Evolutionary conservation across 2,329 filamentous ascomycete species (phyloP).

Genomic region (Daldinia eschscholtzii): DNA sequence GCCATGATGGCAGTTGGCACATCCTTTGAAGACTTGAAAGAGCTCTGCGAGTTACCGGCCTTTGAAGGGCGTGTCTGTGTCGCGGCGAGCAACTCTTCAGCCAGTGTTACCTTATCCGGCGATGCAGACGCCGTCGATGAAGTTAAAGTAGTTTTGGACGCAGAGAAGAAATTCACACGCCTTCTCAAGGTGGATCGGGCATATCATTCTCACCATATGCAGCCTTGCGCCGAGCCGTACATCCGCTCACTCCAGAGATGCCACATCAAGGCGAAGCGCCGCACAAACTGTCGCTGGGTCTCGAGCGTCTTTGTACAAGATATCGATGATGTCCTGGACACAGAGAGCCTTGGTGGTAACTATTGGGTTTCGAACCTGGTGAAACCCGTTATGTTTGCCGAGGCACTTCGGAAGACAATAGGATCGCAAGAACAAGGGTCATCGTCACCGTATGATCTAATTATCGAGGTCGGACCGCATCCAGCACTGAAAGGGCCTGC

Average conservation of each 20-base stretch:
- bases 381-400: conserved; percentile 1
- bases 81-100: conserved; percentile 42
- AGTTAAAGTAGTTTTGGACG: conserved; percentile 4
- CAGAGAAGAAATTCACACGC: conserved; percentile 16
- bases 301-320: conserved; percentile 1
- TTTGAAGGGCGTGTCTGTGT: conserved; percentile 33
- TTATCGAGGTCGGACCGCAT: conserved; percentile 55
- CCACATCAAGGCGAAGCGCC: neutral
- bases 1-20: conserved; percentile 60
- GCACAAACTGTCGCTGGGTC: neutral
- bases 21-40: conserved; percentile 39
- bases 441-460: conserved; percentile 52
- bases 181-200: conserved; percentile 25
- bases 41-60: conserved; percentile 25
- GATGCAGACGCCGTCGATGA: conserved; percentile 27
- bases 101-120: conserved; percentile 31
- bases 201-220: conserved; percentile 38
- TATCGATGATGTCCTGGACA: neutral
- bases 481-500: conserved; percentile 54
- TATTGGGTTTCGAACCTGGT: conserved; percentile 18
- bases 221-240: neutral
- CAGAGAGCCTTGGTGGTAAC: neutral
- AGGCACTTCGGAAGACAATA: conserved; percentile 11
- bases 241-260: neutral
- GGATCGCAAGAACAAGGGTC: neutral